phyloP scores from a whole-genome alignment of 306 rosid species.

The Dalbergia cultrata region DNA sequence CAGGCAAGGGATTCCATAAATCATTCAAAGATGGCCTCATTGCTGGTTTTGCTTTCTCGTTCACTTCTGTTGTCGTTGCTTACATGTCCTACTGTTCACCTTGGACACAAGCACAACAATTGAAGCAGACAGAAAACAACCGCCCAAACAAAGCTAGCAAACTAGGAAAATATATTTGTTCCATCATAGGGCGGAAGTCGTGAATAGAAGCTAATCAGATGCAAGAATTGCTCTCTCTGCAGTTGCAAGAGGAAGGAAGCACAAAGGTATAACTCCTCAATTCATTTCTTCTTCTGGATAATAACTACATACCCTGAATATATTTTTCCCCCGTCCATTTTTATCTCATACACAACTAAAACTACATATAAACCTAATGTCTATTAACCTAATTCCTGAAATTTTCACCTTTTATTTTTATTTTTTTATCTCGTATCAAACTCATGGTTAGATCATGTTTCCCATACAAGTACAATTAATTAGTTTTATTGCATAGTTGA shows the following conservation, averaged over 20 bases:
- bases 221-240: background rate
- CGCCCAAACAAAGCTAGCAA: background rate
- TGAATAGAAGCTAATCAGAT: background rate
- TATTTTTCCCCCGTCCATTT: too few relatives aligned
- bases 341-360: too few relatives aligned
- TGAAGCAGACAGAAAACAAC: background rate
- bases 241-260: background rate
- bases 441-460: too few relatives aligned
- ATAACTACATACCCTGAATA: background rate
- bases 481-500: too few relatives aligned
- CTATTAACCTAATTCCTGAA: too few relatives aligned
- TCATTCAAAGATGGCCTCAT: background rate
- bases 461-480: too few relatives aligned
- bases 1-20: background rate
- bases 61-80: background rate
- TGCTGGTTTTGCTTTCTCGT: background rate
- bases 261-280: slow-evolving; percentile 12
- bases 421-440: too few relatives aligned
- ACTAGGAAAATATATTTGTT: background rate
- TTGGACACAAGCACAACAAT: background rate
- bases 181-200: background rate
- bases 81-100: background rate
- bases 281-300: background rate
- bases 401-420: too few relatives aligned
- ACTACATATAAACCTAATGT: too few relatives aligned